Base-by-base conservation (phyloP, 129 eudicot species). In the Glebionis coronaria region DNA sequence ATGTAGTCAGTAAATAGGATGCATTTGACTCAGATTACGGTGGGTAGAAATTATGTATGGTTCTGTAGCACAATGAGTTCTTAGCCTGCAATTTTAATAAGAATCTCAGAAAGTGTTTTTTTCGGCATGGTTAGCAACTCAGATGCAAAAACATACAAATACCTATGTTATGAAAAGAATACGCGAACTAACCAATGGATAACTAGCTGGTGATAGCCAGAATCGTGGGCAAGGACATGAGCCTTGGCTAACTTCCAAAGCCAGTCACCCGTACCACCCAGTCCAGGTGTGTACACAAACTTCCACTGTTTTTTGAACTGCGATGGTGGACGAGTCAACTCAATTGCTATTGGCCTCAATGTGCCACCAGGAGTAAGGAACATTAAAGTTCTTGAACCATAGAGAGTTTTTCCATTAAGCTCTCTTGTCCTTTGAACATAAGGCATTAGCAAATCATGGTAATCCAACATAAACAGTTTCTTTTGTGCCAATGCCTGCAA, bases 191-290 rank as follows among this genome's bases (percentile, higher is more conserved):
- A 88, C 95, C 95, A 88, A 67, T 88, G 95, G 72, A 91, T 88
- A 51, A 72, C 62, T 3, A 88, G 68, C 67, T 87, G 88, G 70
- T 87, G 95, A 69, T 40, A 31, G 38, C 87, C 95, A 8, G 85
- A 76, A 67, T 88, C 96, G 57, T 88, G 96, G 70, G 87, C 87
- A 44, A 83, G 87, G 29, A 81, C 84, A 72, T 85, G 96, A 38
- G 71, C 73, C 68, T 89, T 89, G 13, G 96, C 93, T 0, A 89
- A 63, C 75, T 80, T 85, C 96, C 96, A 89, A 0, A 80, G 81
- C 96, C 93, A 88, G 20, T 65, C 42, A 14, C 79, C 77, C 4
- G 96, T 85, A 44, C 90, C 73, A 49, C 79, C 78, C 73, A 73
- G 75, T 51, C 54, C 16, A 0, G 82, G 96, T 1, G 44, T 54